Evolutionary conservation across 2,329 filamentous ascomycete species (phyloP).

Genomic region (Fusarium foetens): DNA sequence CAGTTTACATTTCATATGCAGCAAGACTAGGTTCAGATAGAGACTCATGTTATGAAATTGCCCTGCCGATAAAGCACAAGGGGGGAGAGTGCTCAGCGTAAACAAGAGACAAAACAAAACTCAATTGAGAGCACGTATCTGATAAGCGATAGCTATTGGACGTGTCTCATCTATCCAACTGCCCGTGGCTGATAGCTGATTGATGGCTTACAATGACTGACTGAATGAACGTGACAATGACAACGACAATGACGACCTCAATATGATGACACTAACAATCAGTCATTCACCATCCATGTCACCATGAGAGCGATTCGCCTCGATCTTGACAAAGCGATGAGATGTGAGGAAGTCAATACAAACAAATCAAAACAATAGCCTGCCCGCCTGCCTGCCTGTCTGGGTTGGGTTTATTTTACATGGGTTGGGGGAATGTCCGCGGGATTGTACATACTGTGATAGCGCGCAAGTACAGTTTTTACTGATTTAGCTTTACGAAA

Average conservation of each 20-base stretch:
- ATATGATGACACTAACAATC: conserved; percentile 1
- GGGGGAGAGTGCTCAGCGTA: conserved; percentile 8
- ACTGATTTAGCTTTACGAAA: conserved; percentile 10
- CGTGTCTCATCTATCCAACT: conserved; percentile 8
- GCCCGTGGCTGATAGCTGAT: conserved; percentile 32
- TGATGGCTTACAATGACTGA: conserved; percentile 22
- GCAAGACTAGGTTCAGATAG: conserved; percentile 14
- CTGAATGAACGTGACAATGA: not conserved
- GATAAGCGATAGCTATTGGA: conserved; percentile 10
- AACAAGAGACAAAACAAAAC: conserved; percentile 28
- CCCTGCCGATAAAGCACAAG: conserved; percentile 11
- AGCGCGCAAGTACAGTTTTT: conserved; percentile 3
- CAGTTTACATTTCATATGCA: not conserved
- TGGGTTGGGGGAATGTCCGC: conserved; percentile 30
- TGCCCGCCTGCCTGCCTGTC: not conserved
- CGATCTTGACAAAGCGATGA: conserved; percentile 23
- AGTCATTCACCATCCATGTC: conserved; percentile 23
- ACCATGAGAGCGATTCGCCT: conserved; percentile 10
- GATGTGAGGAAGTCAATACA: not conserved
- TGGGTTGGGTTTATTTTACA: not conserved
- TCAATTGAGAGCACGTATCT: conserved; percentile 15
- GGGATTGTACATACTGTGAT: not conserved
- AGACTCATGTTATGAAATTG: conserved; percentile 15
- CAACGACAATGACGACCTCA: conserved; percentile 10
- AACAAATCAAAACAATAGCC: conserved; percentile 21